These are phyloP conservation scores for Wickerhamiella azymoides DNA, from an alignment of 805 yeast species.

Conservation along the genomic window DNA sequence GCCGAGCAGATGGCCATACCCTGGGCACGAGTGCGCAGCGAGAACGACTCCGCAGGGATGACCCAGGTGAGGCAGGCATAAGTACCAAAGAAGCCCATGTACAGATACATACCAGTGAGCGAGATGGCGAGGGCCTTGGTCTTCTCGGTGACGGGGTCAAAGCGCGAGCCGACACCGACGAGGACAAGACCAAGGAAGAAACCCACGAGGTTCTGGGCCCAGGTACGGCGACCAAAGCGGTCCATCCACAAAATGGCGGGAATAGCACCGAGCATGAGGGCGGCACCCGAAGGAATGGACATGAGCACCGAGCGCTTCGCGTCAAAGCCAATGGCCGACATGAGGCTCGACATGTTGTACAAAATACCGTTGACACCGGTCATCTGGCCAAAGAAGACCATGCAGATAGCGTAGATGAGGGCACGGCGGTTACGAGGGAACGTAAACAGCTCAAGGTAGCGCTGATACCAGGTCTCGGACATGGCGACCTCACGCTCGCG, in stretches of 20 bases:
- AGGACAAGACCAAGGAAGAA: constrained; percentile 47
- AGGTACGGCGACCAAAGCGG: constrained; percentile 33
- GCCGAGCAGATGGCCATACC: constrained; percentile 50
- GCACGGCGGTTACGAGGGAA: constrained; percentile 51
- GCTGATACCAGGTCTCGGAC: constrained; percentile 27
- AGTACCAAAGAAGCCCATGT: constrained; percentile 53
- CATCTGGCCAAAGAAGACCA: constrained; percentile 35
- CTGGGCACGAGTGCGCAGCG: constrained; percentile 42
- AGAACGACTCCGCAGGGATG: constrained; percentile 50
- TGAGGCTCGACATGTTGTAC: constrained; percentile 49
- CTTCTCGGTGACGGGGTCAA: constrained; percentile 26
- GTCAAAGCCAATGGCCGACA: constrained; percentile 41
- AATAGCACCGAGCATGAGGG: constrained; percentile 47
- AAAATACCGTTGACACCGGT: constrained; percentile 56
- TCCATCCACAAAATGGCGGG: constrained; percentile 42
- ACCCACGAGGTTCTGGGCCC: constrained; percentile 46
- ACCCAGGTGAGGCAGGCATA: constrained; percentile 60
- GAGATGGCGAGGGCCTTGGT: constrained; percentile 45
- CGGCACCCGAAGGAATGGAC: constrained; percentile 59
- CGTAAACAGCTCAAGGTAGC: constrained; percentile 38
- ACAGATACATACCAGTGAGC: constrained; percentile 47
- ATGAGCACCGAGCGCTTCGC: constrained; percentile 41
- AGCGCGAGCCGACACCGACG: constrained; percentile 37
- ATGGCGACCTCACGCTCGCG: constrained; percentile 29
- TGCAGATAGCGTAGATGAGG: constrained; percentile 39